These are phyloP conservation scores for Bipolaris sorokiniana DNA, from an alignment of 2,329 filamentous ascomycete species.

Conservation along the genomic window DNA sequence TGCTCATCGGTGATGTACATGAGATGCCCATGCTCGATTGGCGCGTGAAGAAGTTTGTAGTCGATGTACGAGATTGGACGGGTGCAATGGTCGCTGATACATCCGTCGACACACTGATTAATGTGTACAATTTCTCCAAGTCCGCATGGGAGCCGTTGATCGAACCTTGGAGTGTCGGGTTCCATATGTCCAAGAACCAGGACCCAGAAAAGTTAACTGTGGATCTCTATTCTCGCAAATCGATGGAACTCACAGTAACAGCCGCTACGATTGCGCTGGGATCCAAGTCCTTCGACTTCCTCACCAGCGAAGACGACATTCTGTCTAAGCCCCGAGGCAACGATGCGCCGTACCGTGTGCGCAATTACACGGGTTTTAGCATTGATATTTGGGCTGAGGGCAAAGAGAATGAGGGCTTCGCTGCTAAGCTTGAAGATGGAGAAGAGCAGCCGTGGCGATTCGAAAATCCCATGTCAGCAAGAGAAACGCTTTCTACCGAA, in stretches of 20 bases:
- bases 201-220: constrained; percentile 78
- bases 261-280: constrained; percentile 91
- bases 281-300: constrained; percentile 90
- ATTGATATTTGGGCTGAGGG: constrained; percentile 78
- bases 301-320: constrained; percentile 87
- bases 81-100: constrained; percentile 84
- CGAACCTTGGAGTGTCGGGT: constrained; percentile 94
- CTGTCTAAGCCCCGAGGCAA: constrained; percentile 89
- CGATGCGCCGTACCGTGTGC: constrained; percentile 90
- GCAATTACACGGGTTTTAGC: constrained; percentile 95
- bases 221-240: constrained; percentile 86
- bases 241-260: constrained; percentile 89
- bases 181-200: constrained; percentile 81
- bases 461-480: constrained; percentile 94
- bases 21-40: constrained; percentile 94
- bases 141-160: constrained; percentile 97
- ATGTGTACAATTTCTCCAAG: constrained; percentile 99
- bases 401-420: constrained; percentile 71
- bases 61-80: constrained; percentile 90
- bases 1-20: constrained; percentile 93
- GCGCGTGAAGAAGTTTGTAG: constrained; percentile 86
- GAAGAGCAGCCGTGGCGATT: constrained; percentile 95
- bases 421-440: constrained; percentile 81
- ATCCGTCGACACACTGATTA: constrained; percentile 90
- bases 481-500: constrained; percentile 88